Evolutionary conservation across 305 asterid species (phyloP).

Genomic region (Solanum hybrid): DNA sequence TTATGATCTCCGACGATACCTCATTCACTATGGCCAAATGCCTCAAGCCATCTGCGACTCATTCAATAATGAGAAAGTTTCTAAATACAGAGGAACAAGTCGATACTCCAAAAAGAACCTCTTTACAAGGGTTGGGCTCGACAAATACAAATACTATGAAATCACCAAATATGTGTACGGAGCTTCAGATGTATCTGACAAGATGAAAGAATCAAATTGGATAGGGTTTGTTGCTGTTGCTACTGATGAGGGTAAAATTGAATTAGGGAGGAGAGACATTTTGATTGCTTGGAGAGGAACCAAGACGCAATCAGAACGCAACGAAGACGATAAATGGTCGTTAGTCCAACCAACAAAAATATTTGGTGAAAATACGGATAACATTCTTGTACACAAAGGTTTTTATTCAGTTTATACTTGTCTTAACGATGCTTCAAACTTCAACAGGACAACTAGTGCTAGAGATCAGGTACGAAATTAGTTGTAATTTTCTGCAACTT

Average conservation of each 20-base stretch:
- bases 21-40: conserved; percentile 56
- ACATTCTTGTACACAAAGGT: conserved; percentile 31
- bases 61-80: conserved; percentile 45
- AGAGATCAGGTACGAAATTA: conserved; percentile 41
- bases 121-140: conserved; percentile 33
- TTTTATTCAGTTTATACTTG: conserved; percentile 55
- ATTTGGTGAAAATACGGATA: conserved; percentile 20
- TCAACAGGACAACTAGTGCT: conserved; percentile 37
- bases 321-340: conserved; percentile 33
- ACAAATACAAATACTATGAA: conserved; percentile 17
- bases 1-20: conserved; percentile 40
- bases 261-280: conserved; percentile 54
- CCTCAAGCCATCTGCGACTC: conserved; percentile 56
- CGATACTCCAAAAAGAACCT: conserved; percentile 27
- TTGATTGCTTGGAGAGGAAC: conserved; percentile 66
- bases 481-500: not conserved
- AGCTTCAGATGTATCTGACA: conserved; percentile 36
- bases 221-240: conserved; percentile 66
- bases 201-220: conserved; percentile 66
- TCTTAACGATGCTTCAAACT: conserved; percentile 35
- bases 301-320: conserved; percentile 33
- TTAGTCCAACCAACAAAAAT: conserved; percentile 34
- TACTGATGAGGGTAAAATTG: conserved; percentile 42
- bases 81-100: conserved; percentile 52
- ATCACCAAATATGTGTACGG: conserved; percentile 50